Percentiles rank a stretch among this genome's conserved stretches.
phyloP scores from a whole-genome alignment of 139 green algal species.

The Microglena sp. region DNA sequence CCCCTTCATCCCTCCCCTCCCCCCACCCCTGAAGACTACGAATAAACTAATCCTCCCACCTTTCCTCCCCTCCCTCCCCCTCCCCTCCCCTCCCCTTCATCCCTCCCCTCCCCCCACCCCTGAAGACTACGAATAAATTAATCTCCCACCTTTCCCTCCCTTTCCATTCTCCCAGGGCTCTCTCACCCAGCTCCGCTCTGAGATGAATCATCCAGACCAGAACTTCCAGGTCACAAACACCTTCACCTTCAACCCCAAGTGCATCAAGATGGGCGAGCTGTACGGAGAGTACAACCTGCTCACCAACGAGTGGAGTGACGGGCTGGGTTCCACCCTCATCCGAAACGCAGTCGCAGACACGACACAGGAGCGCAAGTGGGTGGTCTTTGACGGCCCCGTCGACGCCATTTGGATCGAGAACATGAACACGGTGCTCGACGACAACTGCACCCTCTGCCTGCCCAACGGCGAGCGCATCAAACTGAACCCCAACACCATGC shows the following conservation, averaged over 20 bases:
- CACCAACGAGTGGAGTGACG: conserved; percentile 81
- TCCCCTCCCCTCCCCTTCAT: too few species aligned
- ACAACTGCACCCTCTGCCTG: conserved; percentile 77
- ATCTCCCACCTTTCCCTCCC: too few species aligned
- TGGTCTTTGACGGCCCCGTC: conserved; percentile 72
- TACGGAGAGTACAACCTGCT: conserved; percentile 81
- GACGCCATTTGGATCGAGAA: conserved; percentile 81
- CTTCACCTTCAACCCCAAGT: conserved; percentile 74
- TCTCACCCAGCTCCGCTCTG: conserved; percentile 44
- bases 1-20: too few species aligned
- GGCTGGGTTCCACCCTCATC: conserved; percentile 65
- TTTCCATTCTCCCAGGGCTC: too few species aligned
- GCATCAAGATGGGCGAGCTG: conserved; percentile 81
- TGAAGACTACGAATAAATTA: too few species aligned
- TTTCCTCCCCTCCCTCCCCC: too few species aligned
- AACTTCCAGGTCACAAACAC: conserved; percentile 37
- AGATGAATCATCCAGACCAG: conserved; percentile 29
- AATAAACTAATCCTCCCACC: too few species aligned
- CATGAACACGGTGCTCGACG: conserved; percentile 73
- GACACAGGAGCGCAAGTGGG: conserved; percentile 55
- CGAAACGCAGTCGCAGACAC: conserved; percentile 58
- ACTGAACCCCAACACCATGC: conserved; percentile 59
- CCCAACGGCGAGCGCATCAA: conserved; percentile 79
- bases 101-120: too few species aligned
- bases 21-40: too few species aligned